Base-by-base conservation (phyloP, 306 rosid genomes). In the Cucurbita argyrosperma region DNA sequence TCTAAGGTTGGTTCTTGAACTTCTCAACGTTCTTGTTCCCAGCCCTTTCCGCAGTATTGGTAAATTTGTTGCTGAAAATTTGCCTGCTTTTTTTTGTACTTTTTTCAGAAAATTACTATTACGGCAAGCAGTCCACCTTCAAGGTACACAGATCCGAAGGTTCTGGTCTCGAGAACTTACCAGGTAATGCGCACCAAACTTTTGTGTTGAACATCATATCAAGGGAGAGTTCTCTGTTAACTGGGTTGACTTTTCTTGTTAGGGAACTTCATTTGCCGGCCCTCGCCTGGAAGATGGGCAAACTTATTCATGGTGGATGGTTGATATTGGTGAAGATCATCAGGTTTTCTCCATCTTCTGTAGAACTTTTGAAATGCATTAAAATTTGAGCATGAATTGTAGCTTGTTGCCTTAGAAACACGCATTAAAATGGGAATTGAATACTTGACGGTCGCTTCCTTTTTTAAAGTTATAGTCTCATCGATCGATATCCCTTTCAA, bases 261-360 rank as follows among this genome's bases (percentile, higher is more conserved):
- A 93, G 98, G 98, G 97, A 84, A 93, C 98, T 59, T 93, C 97
- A 62, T 90, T 90, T 45, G 80, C 97, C 4, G 98, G 98, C 63
- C 94, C 92, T 58, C 97, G 92, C 73, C 50, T 87, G 35, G 90
- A 89, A 87, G 86, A 86, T 71, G 98, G 96, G 64, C 84, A 77
- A 52, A 85, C 70, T 12, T 81, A 86, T 77, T 73, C 94, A 43
- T 93, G 98, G 98, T 93, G 98, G 97, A 87, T 84, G 88, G 86
- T 93, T 72, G 98, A 93, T 83, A 85, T 90, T 71, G 88, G 97
- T 38, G 82, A 82, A 63, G 90, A 87, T 75, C 97, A 87, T 83
- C 97, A 90, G 98, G 98, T 93, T 72, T 35, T 40, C 38, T 72
- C 78, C 30, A 13, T 40, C 30, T 35, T 7, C 47, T 77, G 40